These are phyloP conservation scores for Phaffia australis DNA, from an alignment of 768 basidiomycete genomes.

Conservation along the genomic window DNA sequence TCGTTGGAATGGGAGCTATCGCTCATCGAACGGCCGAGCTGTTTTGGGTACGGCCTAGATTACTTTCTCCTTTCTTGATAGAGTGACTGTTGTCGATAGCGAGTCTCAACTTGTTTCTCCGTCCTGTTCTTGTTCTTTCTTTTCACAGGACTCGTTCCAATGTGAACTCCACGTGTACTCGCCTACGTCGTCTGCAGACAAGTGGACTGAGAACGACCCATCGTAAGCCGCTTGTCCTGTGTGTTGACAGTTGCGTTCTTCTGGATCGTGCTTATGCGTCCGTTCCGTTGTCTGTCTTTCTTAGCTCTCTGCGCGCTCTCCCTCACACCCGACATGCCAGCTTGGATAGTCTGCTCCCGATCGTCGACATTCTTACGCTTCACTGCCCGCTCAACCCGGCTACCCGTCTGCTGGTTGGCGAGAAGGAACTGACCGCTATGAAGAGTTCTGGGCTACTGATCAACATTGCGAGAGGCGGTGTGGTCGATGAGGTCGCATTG, in stretches of 20 bases:
- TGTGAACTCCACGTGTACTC: slow-evolving; percentile 19
- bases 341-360: slow-evolving; percentile 48
- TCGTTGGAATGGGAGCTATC: slow-evolving; percentile 25
- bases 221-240: neutral
- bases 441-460: slow-evolving; percentile 52
- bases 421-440: slow-evolving; percentile 46
- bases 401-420: slow-evolving; percentile 47
- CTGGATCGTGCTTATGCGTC: slow-evolving; percentile 43
- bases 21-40: slow-evolving; percentile 13
- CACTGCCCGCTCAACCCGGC: slow-evolving; percentile 50
- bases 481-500: slow-evolving; percentile 54
- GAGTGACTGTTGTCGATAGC: neutral
- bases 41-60: slow-evolving; percentile 14
- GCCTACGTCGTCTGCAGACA: slow-evolving; percentile 4
- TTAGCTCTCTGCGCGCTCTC: slow-evolving; percentile 36
- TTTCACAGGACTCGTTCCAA: slow-evolving; percentile 8
- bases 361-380: slow-evolving; percentile 53
- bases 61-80: neutral
- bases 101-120: too few relatives aligned
- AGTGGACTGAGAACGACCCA: slow-evolving; percentile 1
- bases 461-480: slow-evolving; percentile 57
- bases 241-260: neutral
- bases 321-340: slow-evolving; percentile 51
- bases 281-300: slow-evolving; percentile 37
- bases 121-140: too few relatives aligned